A percentile compares a stretch with the other conserved stretches of the same genome.
Evolutionary conservation across 768 basidiomycete species (phyloP).

Genomic region (Kwoniella botswanensis): DNA sequence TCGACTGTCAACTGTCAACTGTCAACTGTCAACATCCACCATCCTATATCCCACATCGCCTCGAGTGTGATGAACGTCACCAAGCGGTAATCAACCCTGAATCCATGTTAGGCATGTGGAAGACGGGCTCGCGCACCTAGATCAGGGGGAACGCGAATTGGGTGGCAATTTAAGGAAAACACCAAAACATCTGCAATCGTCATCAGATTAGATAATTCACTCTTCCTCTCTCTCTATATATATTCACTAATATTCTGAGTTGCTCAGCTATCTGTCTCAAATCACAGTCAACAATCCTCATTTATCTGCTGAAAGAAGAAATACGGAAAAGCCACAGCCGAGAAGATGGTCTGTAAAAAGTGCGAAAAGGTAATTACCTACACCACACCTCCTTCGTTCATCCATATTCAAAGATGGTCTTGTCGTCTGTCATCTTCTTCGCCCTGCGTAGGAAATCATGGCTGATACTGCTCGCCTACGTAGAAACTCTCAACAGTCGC

Average conservation of each 20-base stretch:
- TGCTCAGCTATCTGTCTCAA: neutral
- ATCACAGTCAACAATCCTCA: neutral
- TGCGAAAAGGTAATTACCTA: slow-evolving; percentile 54
- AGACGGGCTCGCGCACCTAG: neutral
- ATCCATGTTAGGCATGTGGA: neutral
- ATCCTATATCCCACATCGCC: neutral
- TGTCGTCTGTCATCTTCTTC: neutral
- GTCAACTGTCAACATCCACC: neutral
- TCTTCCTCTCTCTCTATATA: neutral
- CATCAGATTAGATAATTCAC: neutral
- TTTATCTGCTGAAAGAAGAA: neutral
- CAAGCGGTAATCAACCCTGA: neutral
- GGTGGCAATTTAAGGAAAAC: slow-evolving; percentile 1
- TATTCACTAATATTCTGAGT: too few relatives aligned
- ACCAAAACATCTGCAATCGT: neutral
- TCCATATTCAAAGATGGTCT: too few relatives aligned
- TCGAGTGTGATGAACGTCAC: neutral
- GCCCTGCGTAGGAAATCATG: neutral
- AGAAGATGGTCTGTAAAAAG: slow-evolving; percentile 59
- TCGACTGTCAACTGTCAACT: neutral
- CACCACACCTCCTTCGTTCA: neutral
- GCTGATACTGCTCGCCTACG: neutral
- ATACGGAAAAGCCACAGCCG: neutral
- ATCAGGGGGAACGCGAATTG: neutral
- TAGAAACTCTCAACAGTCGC: slow-evolving; percentile 55